These are phyloP conservation scores for Zizania latifolia DNA, from an alignment of 176 grass and related monocot species.

Conservation along the genomic window DNA sequence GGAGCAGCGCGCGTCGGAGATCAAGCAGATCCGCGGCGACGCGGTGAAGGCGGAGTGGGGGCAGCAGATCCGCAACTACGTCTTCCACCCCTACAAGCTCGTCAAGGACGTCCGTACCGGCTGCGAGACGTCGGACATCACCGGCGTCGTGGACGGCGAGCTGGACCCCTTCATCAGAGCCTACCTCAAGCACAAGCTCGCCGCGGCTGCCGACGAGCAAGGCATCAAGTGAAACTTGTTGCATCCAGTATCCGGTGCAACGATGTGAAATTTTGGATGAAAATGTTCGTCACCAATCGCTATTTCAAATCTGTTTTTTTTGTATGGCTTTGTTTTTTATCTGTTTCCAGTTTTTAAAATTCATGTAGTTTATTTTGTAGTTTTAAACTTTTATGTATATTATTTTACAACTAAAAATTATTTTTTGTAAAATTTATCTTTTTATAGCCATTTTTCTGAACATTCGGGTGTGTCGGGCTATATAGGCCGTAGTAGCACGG, in stretches of 20 bases:
- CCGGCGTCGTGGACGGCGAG: slow-evolving; percentile 76
- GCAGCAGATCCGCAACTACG: slow-evolving; percentile 96
- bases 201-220: slow-evolving; percentile 26
- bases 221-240: not conserved
- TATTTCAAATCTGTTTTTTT: too few relatives aligned
- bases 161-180: slow-evolving; percentile 73
- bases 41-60: slow-evolving; percentile 96
- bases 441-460: too few relatives aligned
- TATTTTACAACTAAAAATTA: too few relatives aligned
- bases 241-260: not conserved
- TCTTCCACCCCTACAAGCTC: slow-evolving; percentile 97
- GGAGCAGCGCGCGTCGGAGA: slow-evolving; percentile 93
- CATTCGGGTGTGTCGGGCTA: too few relatives aligned
- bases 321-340: too few relatives aligned
- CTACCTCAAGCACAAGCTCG: slow-evolving; percentile 72
- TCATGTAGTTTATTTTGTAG: too few relatives aligned
- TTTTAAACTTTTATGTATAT: too few relatives aligned
- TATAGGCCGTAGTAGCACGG: too few relatives aligned
- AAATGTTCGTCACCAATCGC: not conserved
- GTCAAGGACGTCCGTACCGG: slow-evolving; percentile 87
- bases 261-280: not conserved
- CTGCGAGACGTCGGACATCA: slow-evolving; percentile 65
- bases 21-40: slow-evolving; percentile 89
- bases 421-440: too few relatives aligned
- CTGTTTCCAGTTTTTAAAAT: too few relatives aligned